Evolutionary conservation across 225 moss, liverwort and hornwort genomes (phyloP), one percentile per base, ranked within the genome.

Genomic region (Sphagnum contortum): DNA sequence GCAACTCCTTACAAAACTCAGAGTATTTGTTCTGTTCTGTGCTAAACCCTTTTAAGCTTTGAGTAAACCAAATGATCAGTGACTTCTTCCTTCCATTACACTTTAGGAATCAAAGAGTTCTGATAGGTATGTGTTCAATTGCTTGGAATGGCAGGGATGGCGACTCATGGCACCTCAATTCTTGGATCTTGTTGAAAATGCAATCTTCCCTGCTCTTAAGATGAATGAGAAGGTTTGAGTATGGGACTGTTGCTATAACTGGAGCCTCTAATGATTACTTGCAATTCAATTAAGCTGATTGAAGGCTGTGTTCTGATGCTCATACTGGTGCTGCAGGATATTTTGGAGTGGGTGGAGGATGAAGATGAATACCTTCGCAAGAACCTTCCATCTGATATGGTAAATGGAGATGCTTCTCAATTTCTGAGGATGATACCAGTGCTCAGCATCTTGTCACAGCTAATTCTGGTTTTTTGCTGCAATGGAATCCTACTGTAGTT

Each of bases 341-440:
- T 71, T 50, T 58, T 66, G 72, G 83, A 87, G 63, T 87, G 86
- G 86, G 51, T 59, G 68, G 83, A 83, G 4, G 80, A 87, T 7
- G 80, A 83, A 71, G 86, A 87, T 63, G 76, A 83, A 55, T 83
- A 77, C 63, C 67, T 83, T 2, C 80, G 75, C 68, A 83, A 83
- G 67, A 75, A 83, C 72, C 75, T 87, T 69, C 77, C 73, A 8
- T 73, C 79, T 46, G 75, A 70, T 61, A 66, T 76, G 83, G 87
- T 87, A 80, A 51, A 13, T 44, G 3, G 50, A 12, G 29, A 29
- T 29, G 29, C 29, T 1, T 29, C 29, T 29, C 29, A 29, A 29
- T 29, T 1, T 29, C 29, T 29, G 29, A 29, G 29, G 29, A 29
- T 29, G 29, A 29, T 29, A 29, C 29, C 29, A 29, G 29, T 29